phyloP scores from a whole-genome alignment of 2,329 filamentous ascomycete genomes.

The Didymella lethalis region DNA sequence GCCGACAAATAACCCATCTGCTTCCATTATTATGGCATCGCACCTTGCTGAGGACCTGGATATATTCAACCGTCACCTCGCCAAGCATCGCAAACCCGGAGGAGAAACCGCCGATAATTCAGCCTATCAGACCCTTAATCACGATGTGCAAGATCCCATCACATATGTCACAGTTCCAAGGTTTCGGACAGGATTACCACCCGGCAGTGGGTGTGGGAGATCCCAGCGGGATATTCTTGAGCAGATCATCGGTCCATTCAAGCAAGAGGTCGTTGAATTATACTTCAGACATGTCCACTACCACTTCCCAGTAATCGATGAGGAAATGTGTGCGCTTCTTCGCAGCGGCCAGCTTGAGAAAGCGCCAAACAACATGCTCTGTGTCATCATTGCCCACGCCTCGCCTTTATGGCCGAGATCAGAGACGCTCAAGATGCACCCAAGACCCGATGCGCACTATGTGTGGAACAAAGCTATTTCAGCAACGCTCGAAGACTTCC shows the following conservation, averaged over 20 bases:
- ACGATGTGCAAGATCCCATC: constrained; percentile 52
- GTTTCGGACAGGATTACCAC: constrained; percentile 56
- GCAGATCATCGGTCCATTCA: constrained; percentile 51
- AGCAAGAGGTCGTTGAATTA: constrained; percentile 53
- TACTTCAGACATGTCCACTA: constrained; percentile 54
- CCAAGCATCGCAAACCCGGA: constrained; percentile 38
- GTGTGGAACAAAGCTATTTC: constrained; percentile 55
- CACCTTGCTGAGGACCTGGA: constrained; percentile 54
- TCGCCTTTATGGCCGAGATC: constrained; percentile 51
- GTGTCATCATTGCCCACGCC: constrained; percentile 51
- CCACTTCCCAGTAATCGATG: constrained; percentile 53
- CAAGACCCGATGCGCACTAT: constrained; percentile 50
- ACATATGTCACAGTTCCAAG: constrained; percentile 58
- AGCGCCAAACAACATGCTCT: constrained; percentile 50
- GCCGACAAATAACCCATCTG: constrained; percentile 43
- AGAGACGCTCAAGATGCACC: constrained; percentile 46
- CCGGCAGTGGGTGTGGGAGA: constrained; percentile 46
- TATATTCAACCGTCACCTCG: constrained; percentile 52
- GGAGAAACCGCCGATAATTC: constrained; percentile 41
- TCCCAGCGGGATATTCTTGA: constrained; percentile 53
- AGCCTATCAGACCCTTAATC: constrained; percentile 61
- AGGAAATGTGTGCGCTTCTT: constrained; percentile 47
- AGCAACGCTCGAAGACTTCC: constrained; percentile 54
- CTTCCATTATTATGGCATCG: constrained; percentile 52
- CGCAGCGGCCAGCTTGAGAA: constrained; percentile 46